Evolutionary conservation across 371 early-diverging fungal species (phyloP).

Genomic region (Apophysomyces elegans): DNA sequence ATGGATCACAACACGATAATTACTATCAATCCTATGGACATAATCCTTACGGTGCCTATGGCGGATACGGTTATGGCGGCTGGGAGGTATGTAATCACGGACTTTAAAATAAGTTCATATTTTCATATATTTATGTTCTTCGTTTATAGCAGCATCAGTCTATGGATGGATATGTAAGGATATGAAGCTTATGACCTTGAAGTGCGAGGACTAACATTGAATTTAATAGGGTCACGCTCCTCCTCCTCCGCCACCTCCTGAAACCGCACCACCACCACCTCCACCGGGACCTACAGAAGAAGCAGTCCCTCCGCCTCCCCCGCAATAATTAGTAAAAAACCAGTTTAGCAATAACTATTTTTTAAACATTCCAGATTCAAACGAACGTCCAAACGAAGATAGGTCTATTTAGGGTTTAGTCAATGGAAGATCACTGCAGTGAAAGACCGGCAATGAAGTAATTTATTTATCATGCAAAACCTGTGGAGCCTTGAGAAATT

Average conservation of each 20-base stretch:
- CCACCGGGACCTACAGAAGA: slow-evolving; percentile 27
- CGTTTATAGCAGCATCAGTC: slow-evolving; percentile 31
- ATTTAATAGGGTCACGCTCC: slow-evolving; percentile 26
- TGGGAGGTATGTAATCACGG: slow-evolving; percentile 20
- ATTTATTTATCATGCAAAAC: no score
- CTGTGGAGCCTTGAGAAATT: no score
- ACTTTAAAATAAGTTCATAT: slow-evolving; percentile 4
- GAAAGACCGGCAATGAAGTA: no score
- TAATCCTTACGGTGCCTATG: slow-evolving; percentile 22
- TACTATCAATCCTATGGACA: slow-evolving; percentile 21
- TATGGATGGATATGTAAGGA: slow-evolving; percentile 16
- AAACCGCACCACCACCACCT: slow-evolving; percentile 38
- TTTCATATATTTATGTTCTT: slow-evolving; percentile 26
- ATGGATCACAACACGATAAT: slow-evolving; percentile 20
- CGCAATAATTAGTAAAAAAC: neutral
- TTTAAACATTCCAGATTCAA: neutral
- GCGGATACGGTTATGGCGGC: slow-evolving; percentile 36
- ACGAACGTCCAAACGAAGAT: no score
- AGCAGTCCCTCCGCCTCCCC: slow-evolving; percentile 7
- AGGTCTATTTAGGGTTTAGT: no score
- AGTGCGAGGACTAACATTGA: neutral
- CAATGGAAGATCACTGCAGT: no score
- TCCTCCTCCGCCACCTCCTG: slow-evolving; percentile 44
- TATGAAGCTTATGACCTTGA: neutral
- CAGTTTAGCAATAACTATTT: slow-evolving; percentile 6